Evolutionary conservation across 352 stramenopile genomes (phyloP), one percentile per base, ranked within the genome.

Genomic region (Globisporangium echinulatum): DNA sequence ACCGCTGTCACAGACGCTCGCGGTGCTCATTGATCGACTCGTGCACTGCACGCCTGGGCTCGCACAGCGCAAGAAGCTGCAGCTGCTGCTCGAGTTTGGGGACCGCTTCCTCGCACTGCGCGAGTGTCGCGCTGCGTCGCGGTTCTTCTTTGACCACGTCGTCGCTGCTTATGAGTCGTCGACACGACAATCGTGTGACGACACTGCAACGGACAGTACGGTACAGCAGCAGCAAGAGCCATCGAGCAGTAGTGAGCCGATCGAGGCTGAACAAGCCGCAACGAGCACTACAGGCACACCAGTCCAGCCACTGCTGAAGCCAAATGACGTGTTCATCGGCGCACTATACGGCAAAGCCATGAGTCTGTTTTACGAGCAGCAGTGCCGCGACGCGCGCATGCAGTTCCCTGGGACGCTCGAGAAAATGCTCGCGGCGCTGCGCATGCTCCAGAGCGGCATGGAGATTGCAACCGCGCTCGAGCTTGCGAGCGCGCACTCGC

Each of bases 111-210:
- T 69, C 37, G 64, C 67, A 2, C 49, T 60, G 13, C 52, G 73
- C 4, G 81, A 90, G 58, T 88, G 72, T 46, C 62, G 53, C 3
- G 75, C 79, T 10, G 79, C 81, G 0, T 74, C 67, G 3, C 47
- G 44, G 49, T 86, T 71, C 58, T 88, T 85, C 60, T 90, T 87
- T 59, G 43, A 64, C 25, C 63, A 66, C 33, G 49, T 82, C 0
- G 49, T 88, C 8, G 46, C 53, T 9, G 25, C 54, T 14, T 52
- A 52, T 33, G 25, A 33, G 25, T 33, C 25, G 25, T 33, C 25
- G 25, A 3, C 25, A 33, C 25, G 25, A 33, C 25, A 33, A 33
- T 33, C 2, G 25, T 3, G 25, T 33, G 25, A 19, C 42, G 42
- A 47, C 9, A 47, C 4, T 15, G 42, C 9, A 14, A 47, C 42